Percentiles rank a stretch among this genome's conserved stretches.
These are phyloP conservation scores for Alternaria angustiovoidea DNA, from an alignment of 2,329 filamentous ascomycete genomes.

Conservation along the genomic window DNA sequence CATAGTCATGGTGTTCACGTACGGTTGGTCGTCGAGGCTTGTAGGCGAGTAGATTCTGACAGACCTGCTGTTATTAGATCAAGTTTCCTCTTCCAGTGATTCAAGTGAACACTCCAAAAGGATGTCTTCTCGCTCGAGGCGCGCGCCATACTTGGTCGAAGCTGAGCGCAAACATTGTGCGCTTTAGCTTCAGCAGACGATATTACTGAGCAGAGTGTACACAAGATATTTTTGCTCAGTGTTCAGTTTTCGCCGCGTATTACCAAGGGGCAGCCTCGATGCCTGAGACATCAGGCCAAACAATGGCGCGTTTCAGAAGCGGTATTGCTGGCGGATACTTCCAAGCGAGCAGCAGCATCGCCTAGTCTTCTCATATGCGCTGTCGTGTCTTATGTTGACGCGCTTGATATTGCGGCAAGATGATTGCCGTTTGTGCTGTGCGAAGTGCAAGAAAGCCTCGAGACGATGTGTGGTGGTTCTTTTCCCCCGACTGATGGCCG, in stretches of 20 bases:
- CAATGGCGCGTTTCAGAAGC: slow-evolving; percentile 11
- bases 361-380: neutral
- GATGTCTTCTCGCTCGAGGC: neutral
- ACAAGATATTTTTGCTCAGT: slow-evolving; percentile 1
- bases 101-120: neutral
- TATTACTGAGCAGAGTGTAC: neutral
- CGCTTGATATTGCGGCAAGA: no score
- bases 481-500: neutral
- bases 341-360: neutral
- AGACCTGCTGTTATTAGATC: neutral
- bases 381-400: neutral
- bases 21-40: neutral
- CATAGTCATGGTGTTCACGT: neutral
- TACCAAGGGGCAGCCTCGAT: neutral
- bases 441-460: neutral
- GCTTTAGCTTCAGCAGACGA: neutral
- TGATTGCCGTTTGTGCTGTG: neutral
- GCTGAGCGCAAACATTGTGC: neutral
- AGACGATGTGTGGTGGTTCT: neutral
- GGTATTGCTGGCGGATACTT: neutral
- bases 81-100: neutral
- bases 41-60: neutral
- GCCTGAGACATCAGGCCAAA: slow-evolving; percentile 12
- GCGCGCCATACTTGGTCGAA: neutral
- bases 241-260: neutral